Base-by-base conservation (phyloP, 2,329 filamentous ascomycete genomes). In the Fusarium guadeloupense region DNA sequence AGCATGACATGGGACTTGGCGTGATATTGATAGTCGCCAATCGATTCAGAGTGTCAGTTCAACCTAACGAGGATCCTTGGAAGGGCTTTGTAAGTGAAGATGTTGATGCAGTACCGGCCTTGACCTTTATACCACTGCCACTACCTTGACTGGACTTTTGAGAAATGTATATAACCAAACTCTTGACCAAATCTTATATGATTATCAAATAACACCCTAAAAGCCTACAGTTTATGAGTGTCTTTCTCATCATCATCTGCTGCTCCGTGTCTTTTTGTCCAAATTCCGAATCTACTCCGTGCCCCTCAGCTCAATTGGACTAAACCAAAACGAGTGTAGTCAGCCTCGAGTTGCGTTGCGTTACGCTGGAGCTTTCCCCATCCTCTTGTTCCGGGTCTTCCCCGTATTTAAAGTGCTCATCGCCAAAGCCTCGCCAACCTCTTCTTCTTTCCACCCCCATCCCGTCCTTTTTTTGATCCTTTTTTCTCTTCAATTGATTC, bases 381-480 rank as follows among this genome's bases (percentile, higher is more conserved):
- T 62, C 54, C 62, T 54, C 42, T 59, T 37, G 42, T 56, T 48
- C 58, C 58, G 54, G 54, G 39, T 56, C n/a, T 59, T 46, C 51
- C 47, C 64, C 60, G 58, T 66, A 66, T 66, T 66, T 66, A 66
- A 66, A 66, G 54, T 66, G 62, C 62, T 66, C 62, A 66, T 63
- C 62, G 47, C 58, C 52, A 57, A 53, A 51, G 34, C 53, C 41
- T 51, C 53, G 25, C 57, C 54, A 40, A 51, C 60, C 50, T 61
- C 63, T 61, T 62, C 58, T 59, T 66, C 59, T 49, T 52, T 60
- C 49, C 38, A 62, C 50, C 54, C 59, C 49, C 45, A 60, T 66
- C 49, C 53, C 50, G 59, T 67, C 62, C 53, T 61, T 59, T 48
- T 51, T 54, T 31, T 57, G 59, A 59, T 43, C 62, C 65, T 55